Conservation (phyloP, 768 basidiomycete species). For the Antrodiella citrinella region DNA sequence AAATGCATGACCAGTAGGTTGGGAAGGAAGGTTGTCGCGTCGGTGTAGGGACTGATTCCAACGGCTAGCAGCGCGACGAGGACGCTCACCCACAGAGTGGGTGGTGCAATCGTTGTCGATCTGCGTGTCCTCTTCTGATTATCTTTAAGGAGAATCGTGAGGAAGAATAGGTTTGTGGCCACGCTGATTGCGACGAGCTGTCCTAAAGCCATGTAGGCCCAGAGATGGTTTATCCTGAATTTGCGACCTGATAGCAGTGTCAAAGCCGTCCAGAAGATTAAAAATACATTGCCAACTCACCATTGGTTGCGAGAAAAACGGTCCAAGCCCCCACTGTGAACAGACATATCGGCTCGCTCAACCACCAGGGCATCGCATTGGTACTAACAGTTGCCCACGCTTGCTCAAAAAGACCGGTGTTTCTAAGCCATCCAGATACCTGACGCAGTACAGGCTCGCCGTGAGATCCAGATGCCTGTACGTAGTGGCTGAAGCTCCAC, state of each 20-base stretch:
- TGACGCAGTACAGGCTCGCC: constrained; percentile 18
- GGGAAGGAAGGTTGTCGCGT: constrained; percentile 39
- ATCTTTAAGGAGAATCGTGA: constrained; percentile 36
- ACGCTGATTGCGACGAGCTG: constrained; percentile 67
- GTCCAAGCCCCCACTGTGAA: constrained; percentile 55
- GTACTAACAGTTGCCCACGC: constrained; percentile 35
- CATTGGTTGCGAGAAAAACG: constrained; percentile 41
- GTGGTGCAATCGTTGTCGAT: neutral
- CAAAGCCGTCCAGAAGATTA: neutral
- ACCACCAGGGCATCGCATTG: constrained; percentile 54
- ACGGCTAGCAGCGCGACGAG: constrained; percentile 39
- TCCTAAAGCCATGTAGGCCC: constrained; percentile 68
- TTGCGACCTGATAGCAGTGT: constrained; percentile 24
- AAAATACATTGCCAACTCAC: constrained; percentile 24
- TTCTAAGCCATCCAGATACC: constrained; percentile 43
- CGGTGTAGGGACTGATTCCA: constrained; percentile 34
- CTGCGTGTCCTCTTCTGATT: constrained; percentile 2
- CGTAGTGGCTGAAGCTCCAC: constrained; percentile 51
- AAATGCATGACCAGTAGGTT: constrained; percentile 57
- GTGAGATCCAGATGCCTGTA: constrained; percentile 12
- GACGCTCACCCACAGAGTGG: constrained; percentile 34
- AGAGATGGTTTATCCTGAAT: constrained; percentile 37
- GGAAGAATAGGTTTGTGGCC: constrained; percentile 54
- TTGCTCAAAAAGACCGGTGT: constrained; percentile 54
- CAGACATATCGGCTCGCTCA: constrained; percentile 56